Percentiles rank a stretch among this genome's conserved stretches.
Evolutionary conservation across 1,284 basidiomycete species (phyloP).

Genomic region (Microstroma glucosiphilum): DNA sequence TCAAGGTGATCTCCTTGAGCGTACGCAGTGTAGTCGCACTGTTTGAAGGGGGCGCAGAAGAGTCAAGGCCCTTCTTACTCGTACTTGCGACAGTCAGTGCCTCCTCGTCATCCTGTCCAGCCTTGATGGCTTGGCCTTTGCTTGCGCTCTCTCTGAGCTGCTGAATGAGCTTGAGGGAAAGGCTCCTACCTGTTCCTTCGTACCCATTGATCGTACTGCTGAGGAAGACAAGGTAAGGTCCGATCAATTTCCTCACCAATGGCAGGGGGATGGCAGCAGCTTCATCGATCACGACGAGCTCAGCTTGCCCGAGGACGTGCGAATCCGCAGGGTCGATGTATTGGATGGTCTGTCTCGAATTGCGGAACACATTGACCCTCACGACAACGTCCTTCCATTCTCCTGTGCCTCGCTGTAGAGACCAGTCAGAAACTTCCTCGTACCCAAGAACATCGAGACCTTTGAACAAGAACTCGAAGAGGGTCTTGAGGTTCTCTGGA

Average conservation of each 20-base stretch:
- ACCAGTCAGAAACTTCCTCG: slow-evolving; percentile 96
- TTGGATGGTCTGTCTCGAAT: slow-evolving; percentile 35
- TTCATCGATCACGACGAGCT: slow-evolving; percentile 96
- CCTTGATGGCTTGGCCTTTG: slow-evolving; percentile 52
- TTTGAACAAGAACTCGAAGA: slow-evolving; percentile 99
- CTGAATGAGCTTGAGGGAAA: slow-evolving; percentile 95
- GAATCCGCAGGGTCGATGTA: slow-evolving; percentile 97
- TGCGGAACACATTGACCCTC: slow-evolving; percentile 84
- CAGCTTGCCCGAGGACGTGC: slow-evolving; percentile 93
- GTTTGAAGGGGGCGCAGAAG: slow-evolving; percentile 8
- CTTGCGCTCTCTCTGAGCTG: slow-evolving; percentile 71
- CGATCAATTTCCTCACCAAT: slow-evolving; percentile 86
- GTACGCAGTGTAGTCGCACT: slow-evolving; percentile 59
- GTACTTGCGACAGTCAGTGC: slow-evolving; percentile 57
- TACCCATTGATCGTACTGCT: slow-evolving; percentile 98
- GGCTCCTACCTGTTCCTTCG: slow-evolving; percentile 93
- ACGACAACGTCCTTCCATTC: slow-evolving; percentile 95
- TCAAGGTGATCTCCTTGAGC: slow-evolving; percentile 87
- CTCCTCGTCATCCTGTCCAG: slow-evolving; percentile 55
- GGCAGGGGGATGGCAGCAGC: slow-evolving; percentile 96
- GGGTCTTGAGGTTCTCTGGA: slow-evolving; percentile 92
- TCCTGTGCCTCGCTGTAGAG: slow-evolving; percentile 90
- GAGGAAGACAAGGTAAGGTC: slow-evolving; percentile 96
- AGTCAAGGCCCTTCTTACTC: slow-evolving; percentile 14
- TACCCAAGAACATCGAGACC: slow-evolving; percentile 90